phyloP scores from a whole-genome alignment of 2,329 filamentous ascomycete genomes.

The Purpureocillium lavendulum region DNA sequence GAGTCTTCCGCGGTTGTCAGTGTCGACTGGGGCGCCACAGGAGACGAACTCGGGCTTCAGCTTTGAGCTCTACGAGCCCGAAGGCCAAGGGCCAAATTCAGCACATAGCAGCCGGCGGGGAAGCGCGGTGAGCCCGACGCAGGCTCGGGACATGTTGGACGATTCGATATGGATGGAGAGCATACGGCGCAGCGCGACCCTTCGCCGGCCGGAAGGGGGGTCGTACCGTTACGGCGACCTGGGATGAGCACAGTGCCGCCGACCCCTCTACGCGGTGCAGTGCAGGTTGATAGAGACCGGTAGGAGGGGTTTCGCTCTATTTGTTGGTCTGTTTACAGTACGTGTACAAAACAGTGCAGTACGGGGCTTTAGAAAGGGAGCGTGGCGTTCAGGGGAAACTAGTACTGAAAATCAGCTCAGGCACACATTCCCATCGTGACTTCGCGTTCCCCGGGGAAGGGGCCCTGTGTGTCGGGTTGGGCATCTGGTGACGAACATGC shows the following conservation, averaged over 20 bases:
- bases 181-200: conserved; percentile 79
- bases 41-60: conserved; percentile 48
- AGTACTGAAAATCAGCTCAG: too few relatives aligned
- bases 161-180: conserved; percentile 91
- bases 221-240: conserved; percentile 22
- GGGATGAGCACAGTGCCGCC: conserved; percentile 8
- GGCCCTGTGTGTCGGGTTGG: too few relatives aligned
- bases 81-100: conserved; percentile 15
- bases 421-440: too few relatives aligned
- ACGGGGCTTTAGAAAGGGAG: too few relatives aligned
- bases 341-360: too few relatives aligned
- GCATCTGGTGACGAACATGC: too few relatives aligned
- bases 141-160: conserved; percentile 78
- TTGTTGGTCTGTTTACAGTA: too few relatives aligned
- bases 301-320: too few relatives aligned
- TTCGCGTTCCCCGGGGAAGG: too few relatives aligned
- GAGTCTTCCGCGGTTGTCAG: conserved; percentile 34
- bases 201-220: conserved; percentile 33
- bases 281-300: too few relatives aligned
- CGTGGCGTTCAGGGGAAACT: too few relatives aligned
- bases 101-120: conserved; percentile 48
- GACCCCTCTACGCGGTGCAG: too few relatives aligned
- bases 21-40: conserved; percentile 27
- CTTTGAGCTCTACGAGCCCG: conserved; percentile 45
- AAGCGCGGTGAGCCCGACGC: conserved; percentile 64